phyloP scores from a whole-genome alignment of 164 flowering plant species.

The Piper longum region DNA sequence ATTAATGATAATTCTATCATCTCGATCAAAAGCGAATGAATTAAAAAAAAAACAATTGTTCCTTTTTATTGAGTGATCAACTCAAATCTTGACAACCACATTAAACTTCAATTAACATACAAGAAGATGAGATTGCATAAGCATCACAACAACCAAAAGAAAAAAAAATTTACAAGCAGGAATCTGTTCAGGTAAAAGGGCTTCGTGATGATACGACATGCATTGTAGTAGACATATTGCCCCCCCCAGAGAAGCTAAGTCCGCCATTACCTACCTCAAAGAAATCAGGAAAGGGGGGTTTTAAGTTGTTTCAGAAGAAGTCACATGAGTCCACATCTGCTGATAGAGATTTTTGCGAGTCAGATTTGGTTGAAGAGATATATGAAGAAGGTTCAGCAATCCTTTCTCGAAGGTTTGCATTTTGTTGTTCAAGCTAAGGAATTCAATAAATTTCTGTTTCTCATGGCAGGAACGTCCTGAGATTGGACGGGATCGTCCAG shows the following conservation, averaged over 20 bases:
- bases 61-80: no score
- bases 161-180: no score
- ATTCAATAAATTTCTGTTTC: background rate
- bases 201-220: constrained; percentile 97
- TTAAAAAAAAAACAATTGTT: no score
- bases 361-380: constrained; percentile 78
- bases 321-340: constrained; percentile 45
- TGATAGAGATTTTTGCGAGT: constrained; percentile 49
- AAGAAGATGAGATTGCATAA: no score
- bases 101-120: no score
- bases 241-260: constrained; percentile 51
- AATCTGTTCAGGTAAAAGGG: constrained; percentile 66
- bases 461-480: background rate
- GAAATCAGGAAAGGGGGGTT: constrained; percentile 67
- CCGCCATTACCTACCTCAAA: constrained; percentile 52
- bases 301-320: constrained; percentile 76
- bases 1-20: no score
- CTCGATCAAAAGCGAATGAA: no score
- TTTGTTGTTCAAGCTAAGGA: background rate
- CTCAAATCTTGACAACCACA: no score
- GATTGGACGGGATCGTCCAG: constrained; percentile 30
- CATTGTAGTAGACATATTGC: constrained; percentile 72
- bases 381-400: constrained; percentile 92
- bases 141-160: no score
- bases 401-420: constrained; percentile 81